Base-by-base conservation (phyloP, 306 rosid genomes). In the Casuarina glauca region DNA sequence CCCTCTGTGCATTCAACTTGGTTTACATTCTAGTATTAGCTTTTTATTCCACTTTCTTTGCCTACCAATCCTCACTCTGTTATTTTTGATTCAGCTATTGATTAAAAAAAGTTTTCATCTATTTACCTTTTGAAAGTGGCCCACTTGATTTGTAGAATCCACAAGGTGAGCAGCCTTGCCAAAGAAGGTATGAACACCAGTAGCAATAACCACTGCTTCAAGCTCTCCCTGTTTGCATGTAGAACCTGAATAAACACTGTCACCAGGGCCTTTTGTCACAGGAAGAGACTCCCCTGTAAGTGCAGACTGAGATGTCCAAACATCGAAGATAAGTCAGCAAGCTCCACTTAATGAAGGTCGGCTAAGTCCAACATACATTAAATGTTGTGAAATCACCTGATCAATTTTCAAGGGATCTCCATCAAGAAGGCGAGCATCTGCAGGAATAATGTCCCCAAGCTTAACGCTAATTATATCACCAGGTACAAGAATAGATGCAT, bases 151-250 rank as follows among this genome's bases (percentile, higher is more conserved):
- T 1, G 97, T 92, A 53, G 75, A 54, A 79, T 92, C 97, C 52
- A 92, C 95, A 80, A 92, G 97, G 81, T 90, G 97, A 78, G 95
- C 97, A 32, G 95, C 97, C 86, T 88, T 93, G 69, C 96, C 96
- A 54, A 91, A 93, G 80, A 93, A 93, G 75, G 97, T 93, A 83
- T 93, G 96, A 81, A 91, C 97, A 68, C 96, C 96, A 0, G 97
- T 93, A 66, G 89, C 96, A 43, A 91, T 86, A 41, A 93, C 96
- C 49, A 93, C 88, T 3, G 96, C 96, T 83, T 93, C 91, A 75
- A 91, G 84, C 81, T 93, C 97, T 71, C 96, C 97, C 61, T 93
- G 97, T 75, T 93, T 90, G 91, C 94, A 93, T 4, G 97, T 93
- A 3, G 96, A 93, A 36, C 96, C 96, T 0, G 97, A 89, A 79